Evolutionary conservation across 176 grass and related monocot species (phyloP).

Genomic region (Canna indica): DNA sequence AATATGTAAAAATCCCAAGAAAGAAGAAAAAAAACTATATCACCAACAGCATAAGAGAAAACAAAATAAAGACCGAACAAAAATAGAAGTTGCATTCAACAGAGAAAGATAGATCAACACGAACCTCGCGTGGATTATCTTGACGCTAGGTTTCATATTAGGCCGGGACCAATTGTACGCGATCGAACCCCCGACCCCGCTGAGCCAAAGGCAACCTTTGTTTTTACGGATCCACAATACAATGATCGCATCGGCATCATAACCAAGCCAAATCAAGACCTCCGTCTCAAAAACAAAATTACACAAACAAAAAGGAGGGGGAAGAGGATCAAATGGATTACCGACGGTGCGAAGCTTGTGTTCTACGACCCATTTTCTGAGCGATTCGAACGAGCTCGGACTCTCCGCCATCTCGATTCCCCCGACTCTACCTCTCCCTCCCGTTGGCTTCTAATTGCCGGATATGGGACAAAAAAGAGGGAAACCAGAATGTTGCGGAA

Average conservation of each 20-base stretch:
- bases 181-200: conserved; percentile 65
- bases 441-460: too few species aligned
- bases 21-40: too few species aligned
- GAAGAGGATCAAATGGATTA: conserved; percentile 24
- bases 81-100: neutral
- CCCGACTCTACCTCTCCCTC: neutral
- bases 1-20: too few species aligned
- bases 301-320: neutral
- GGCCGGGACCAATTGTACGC: conserved; percentile 95
- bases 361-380: conserved; percentile 20
- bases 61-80: neutral
- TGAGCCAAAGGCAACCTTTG: conserved; percentile 80
- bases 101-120: conserved; percentile 2
- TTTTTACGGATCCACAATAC: neutral
- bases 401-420: neutral
- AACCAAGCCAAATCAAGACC: conserved; percentile 9
- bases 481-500: too few species aligned
- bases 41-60: neutral
- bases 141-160: conserved; percentile 94
- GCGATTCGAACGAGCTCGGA: conserved; percentile 1
- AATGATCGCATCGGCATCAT: conserved; percentile 10
- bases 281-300: neutral
- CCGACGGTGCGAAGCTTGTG: conserved; percentile 97
- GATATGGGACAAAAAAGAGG: too few species aligned
- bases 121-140: conserved; percentile 97